Percentiles rank a stretch among this genome's conserved stretches.
These are phyloP conservation scores for Solanum pimpinellifolium DNA, from an alignment of 257 asterid genomes.

Conservation along the genomic window DNA sequence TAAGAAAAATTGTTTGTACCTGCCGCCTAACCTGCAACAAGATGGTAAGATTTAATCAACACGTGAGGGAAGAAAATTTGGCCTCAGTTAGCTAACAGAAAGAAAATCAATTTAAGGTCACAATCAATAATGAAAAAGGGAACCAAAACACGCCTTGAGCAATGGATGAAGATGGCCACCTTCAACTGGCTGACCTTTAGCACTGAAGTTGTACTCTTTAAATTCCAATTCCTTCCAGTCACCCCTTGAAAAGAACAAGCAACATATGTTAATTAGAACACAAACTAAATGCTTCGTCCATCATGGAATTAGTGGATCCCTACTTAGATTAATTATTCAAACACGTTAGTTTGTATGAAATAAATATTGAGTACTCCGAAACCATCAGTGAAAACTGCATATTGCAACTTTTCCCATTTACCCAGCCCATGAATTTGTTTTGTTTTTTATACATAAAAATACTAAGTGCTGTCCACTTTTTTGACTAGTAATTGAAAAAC, in stretches of 20 bases:
- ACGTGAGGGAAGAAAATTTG: background rate
- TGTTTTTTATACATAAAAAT: background rate
- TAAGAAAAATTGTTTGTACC: conserved; percentile 79
- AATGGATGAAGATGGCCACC: conserved; percentile 95
- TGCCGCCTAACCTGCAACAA: conserved; percentile 71
- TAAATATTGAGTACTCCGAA: background rate
- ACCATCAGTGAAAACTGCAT: background rate
- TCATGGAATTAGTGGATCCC: background rate
- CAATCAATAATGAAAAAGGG: background rate
- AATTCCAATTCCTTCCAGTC: conserved; percentile 91
- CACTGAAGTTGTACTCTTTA: conserved; percentile 90
- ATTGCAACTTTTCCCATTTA: background rate
- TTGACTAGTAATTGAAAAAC: background rate
- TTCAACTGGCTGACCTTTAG: conserved; percentile 91
- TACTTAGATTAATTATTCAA: background rate
- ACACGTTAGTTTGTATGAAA: background rate
- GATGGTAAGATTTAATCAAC: background rate
- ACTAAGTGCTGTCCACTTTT: background rate
- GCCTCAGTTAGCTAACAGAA: background rate
- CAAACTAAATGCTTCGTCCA: background rate
- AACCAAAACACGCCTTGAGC: conserved; percentile 56
- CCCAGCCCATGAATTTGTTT: background rate
- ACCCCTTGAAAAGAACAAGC: conserved; percentile 43
- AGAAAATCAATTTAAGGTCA: background rate
- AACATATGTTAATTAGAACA: background rate